phyloP scores from a whole-genome alignment of 495 filamentous ascomycete species.

The Aspergillus coremiiformis region DNA sequence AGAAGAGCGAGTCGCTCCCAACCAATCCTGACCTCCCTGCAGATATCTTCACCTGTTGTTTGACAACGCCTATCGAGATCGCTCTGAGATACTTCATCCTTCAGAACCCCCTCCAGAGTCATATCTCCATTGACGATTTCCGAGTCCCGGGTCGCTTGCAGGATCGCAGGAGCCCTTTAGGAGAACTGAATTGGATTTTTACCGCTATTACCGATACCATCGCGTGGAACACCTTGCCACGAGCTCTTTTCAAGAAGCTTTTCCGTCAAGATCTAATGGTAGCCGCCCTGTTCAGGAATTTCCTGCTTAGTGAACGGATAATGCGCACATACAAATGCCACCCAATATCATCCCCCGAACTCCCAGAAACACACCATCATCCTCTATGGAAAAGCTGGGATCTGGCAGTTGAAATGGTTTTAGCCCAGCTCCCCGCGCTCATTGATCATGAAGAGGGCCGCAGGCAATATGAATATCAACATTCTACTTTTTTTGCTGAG shows the following conservation, averaged over 20 bases:
- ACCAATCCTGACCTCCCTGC: conserved; percentile 95
- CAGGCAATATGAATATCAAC: conserved; percentile 79
- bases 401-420: conserved; percentile 88
- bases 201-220: conserved; percentile 99
- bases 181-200: conserved; percentile 98
- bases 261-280: conserved; percentile 99
- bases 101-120: conserved; percentile 76
- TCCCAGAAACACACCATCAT: conserved; percentile 88
- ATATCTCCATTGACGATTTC: conserved; percentile 70
- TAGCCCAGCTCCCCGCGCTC: conserved; percentile 78
- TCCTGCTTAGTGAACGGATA: conserved; percentile 85
- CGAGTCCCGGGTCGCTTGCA: conserved; percentile 73
- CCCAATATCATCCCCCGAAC: conserved; percentile 77
- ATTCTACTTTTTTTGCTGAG: conserved; percentile 93
- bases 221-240: conserved; percentile 89
- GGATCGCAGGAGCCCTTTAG: conserved; percentile 89
- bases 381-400: conserved; percentile 98
- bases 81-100: conserved; percentile 90
- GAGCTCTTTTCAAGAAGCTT: conserved; percentile 87
- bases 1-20: conserved; percentile 80
- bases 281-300: conserved; percentile 92
- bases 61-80: conserved; percentile 96
- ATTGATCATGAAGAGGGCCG: conserved; percentile 70
- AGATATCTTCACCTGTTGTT: conserved; percentile 91
- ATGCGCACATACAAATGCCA: conserved; percentile 95